phyloP scores from a whole-genome alignment of 192 early-diverging fungal genomes.

The Backusella luteola region DNA sequence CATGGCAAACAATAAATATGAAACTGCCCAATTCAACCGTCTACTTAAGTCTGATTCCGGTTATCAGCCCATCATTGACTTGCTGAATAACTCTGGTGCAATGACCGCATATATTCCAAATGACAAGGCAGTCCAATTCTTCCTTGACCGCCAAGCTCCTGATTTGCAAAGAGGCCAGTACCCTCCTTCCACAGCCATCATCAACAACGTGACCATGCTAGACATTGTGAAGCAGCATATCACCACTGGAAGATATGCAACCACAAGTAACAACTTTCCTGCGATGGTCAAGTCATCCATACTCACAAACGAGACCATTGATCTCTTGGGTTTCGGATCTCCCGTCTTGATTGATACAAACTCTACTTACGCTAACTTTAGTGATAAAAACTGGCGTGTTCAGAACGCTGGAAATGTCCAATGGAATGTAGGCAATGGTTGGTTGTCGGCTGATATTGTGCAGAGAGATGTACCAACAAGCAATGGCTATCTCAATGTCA shows the following conservation, averaged over 20 bases:
- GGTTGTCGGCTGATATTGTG: not conserved
- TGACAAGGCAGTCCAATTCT: not conserved
- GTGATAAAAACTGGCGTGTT: not conserved
- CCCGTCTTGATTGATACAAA: constrained; percentile 8
- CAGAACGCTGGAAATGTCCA: not conserved
- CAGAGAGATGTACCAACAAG: not conserved
- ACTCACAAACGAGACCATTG: not conserved
- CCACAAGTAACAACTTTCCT: not conserved
- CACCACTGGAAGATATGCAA: not conserved
- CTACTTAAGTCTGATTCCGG: not conserved
- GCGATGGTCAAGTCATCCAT: not conserved
- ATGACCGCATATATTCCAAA: not conserved
- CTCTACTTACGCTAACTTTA: not conserved
- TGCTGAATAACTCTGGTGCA: constrained; percentile 1
- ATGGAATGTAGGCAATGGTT: constrained; percentile 8
- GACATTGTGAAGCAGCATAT: constrained; percentile 11
- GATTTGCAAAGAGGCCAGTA: not conserved
- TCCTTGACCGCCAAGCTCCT: not conserved
- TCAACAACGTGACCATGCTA: not conserved
- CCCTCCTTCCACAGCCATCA: not conserved
- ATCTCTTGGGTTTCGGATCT: not conserved
- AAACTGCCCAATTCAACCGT: not conserved
- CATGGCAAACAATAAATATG: not conserved
- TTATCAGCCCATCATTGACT: constrained; percentile 2
- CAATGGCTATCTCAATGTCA: constrained; percentile 2